These are phyloP conservation scores for Ogataea paraovalis DNA, from an alignment of 805 yeast genomes.

Conservation along the genomic window DNA sequence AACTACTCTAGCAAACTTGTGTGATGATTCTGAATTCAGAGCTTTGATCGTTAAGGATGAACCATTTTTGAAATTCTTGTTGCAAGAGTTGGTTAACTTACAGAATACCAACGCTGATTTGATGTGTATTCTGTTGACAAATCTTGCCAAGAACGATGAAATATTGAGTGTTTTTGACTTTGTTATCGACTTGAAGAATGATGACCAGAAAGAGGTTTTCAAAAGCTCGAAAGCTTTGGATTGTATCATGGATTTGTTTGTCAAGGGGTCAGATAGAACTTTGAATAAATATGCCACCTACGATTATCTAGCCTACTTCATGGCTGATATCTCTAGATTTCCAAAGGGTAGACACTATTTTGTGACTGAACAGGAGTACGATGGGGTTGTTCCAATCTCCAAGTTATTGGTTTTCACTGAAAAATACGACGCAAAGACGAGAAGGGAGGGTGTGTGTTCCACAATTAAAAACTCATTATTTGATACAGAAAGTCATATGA, in stretches of 20 bases:
- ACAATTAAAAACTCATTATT: constrained; percentile 87
- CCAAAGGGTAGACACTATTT: constrained; percentile 72
- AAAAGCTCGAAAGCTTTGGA: constrained; percentile 60
- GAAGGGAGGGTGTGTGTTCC: constrained; percentile 91
- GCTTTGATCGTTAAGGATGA: constrained; percentile 61
- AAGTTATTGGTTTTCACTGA: constrained; percentile 81
- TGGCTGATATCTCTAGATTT: constrained; percentile 85
- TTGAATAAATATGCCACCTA: constrained; percentile 69
- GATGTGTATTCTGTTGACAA: constrained; percentile 78
- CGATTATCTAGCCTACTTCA: constrained; percentile 82
- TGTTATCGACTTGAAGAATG: constrained; percentile 30
- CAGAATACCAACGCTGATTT: constrained; percentile 71
- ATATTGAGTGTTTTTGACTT: constrained; percentile 50
- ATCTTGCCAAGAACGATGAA: constrained; percentile 73
- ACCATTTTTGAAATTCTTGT: constrained; percentile 46
- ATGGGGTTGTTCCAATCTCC: constrained; percentile 73
- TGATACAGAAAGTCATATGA: constrained; percentile 65
- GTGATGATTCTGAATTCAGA: constrained; percentile 66
- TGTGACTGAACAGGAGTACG: constrained; percentile 67
- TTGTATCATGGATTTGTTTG: constrained; percentile 84
- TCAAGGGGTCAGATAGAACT: constrained; percentile 71
- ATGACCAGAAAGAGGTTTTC: constrained; percentile 45
- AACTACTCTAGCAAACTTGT: constrained; percentile 78
- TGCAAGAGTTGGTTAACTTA: constrained; percentile 47
- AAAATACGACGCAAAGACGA: constrained; percentile 65